phyloP scores from a whole-genome alignment of 2,329 filamentous ascomycete genomes.

The Colletotrichum salicis region DNA sequence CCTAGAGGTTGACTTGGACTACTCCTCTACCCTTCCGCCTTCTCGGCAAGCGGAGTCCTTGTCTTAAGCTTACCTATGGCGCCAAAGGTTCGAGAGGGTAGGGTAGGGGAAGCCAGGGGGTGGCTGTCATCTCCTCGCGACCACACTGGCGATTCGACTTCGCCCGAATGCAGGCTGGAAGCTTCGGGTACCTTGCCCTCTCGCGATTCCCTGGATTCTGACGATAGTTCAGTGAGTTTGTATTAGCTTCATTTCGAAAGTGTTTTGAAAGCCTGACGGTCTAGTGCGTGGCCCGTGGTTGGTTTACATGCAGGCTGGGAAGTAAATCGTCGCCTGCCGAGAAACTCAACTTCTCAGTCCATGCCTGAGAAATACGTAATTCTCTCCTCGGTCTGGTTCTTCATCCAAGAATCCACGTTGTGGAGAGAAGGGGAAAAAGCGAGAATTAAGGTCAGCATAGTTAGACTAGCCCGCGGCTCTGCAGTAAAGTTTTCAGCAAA shows the following conservation, averaged over 20 bases:
- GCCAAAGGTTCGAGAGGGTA: background rate
- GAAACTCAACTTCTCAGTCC: slow-evolving; percentile 5
- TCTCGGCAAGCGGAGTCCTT: slow-evolving; percentile 17
- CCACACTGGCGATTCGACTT: slow-evolving; percentile 16
- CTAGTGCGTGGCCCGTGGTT: slow-evolving; percentile 1
- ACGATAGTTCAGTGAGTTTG: slow-evolving; percentile 19
- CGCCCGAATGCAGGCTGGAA: slow-evolving; percentile 23
- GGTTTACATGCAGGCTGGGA: slow-evolving; percentile 3
- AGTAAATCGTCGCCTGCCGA: slow-evolving; percentile 8
- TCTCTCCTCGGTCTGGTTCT: background rate
- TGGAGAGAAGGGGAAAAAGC: background rate
- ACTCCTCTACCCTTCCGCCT: background rate
- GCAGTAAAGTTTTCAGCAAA: background rate
- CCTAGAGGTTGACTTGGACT: background rate
- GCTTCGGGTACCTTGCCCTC: slow-evolving; percentile 15
- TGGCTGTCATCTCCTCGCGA: slow-evolving; percentile 1
- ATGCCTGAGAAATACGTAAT: background rate
- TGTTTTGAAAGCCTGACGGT: slow-evolving; percentile 19
- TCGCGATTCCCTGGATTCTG: slow-evolving; percentile 7
- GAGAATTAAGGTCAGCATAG: background rate
- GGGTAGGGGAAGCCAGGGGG: background rate
- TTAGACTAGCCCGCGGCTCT: slow-evolving; percentile 6
- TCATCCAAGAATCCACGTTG: background rate
- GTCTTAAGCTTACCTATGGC: slow-evolving; percentile 27
- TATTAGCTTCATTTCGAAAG: slow-evolving; percentile 19